A percentile compares a stretch with the other conserved stretches of the same genome.
These are phyloP conservation scores for Terana coerulea DNA, from an alignment of 768 basidiomycete genomes.

Conservation along the genomic window DNA sequence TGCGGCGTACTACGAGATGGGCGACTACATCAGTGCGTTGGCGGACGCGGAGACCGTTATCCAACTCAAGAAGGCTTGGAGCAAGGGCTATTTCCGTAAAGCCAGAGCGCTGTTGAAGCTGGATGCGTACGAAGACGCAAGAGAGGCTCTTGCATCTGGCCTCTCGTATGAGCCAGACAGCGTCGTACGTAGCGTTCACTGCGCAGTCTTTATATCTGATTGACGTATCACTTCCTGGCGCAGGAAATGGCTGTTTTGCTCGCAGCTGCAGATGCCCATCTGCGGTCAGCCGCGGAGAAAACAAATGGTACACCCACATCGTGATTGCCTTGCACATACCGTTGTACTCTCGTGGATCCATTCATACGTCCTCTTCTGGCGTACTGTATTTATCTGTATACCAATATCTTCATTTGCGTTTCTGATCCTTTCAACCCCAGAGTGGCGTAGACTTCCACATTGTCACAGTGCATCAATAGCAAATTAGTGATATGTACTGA, in stretches of 20 bases:
- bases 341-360: conserved; percentile 3
- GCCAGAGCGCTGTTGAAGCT: conserved; percentile 85
- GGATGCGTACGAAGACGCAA: conserved; percentile 65
- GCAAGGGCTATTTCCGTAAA: conserved; percentile 94
- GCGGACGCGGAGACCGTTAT: conserved; percentile 93
- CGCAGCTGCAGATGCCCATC: not conserved
- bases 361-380: not conserved
- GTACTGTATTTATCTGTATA: conserved; percentile 3
- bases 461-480: too few relatives aligned
- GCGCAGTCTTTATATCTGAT: too few relatives aligned
- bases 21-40: conserved; percentile 72
- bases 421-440: too few relatives aligned
- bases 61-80: conserved; percentile 79
- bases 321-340: not conserved
- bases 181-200: conserved; percentile 44
- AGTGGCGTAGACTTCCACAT: too few relatives aligned
- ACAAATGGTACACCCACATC: not conserved
- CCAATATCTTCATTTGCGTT: not conserved
- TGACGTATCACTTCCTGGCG: not conserved
- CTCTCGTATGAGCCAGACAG: conserved; percentile 79
- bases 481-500: too few relatives aligned
- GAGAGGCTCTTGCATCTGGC: conserved; percentile 78
- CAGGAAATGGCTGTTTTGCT: conserved; percentile 6
- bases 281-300: not conserved
- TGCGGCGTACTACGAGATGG: conserved; percentile 75